phyloP scores from a whole-genome alignment of 495 filamentous ascomycete genomes.

The Penicillium longicatenatum region DNA sequence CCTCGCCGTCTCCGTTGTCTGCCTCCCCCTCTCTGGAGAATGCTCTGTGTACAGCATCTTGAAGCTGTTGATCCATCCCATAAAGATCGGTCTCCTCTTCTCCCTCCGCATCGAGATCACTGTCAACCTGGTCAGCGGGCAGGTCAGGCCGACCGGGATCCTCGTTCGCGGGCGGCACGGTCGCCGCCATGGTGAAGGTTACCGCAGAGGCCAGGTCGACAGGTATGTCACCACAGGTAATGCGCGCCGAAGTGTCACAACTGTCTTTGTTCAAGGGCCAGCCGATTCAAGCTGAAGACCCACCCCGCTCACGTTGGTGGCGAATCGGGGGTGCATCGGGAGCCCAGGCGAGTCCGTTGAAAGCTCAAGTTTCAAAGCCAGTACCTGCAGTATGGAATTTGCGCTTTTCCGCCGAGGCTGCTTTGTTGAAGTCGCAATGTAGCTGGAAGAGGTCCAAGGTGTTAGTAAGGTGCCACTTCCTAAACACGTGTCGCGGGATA shows the following conservation, averaged over 20 bases:
- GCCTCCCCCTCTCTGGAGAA: conserved; percentile 53
- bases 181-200: conserved; percentile 51
- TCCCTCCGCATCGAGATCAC: conserved; percentile 56
- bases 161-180: conserved; percentile 46
- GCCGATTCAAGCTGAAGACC: conserved; percentile 24
- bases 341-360: conserved; percentile 6
- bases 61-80: conserved; percentile 47
- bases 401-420: conserved; percentile 5
- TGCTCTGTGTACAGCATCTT: conserved; percentile 56
- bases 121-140: conserved; percentile 41
- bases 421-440: conserved; percentile 17
- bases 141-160: conserved; percentile 38
- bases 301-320: conserved; percentile 36
- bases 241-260: conserved; percentile 12
- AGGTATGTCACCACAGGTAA: conserved; percentile 7
- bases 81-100: conserved; percentile 53
- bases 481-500: conserved; percentile 27
- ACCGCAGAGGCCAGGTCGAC: conserved; percentile 50
- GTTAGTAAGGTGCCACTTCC: conserved; percentile 23
- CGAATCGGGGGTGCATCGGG: conserved; percentile 32
- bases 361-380: background rate
- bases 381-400: background rate
- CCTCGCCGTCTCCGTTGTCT: conserved; percentile 39
- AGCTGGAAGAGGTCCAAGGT: conserved; percentile 23
- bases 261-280: conserved; percentile 15